These are phyloP conservation scores for Podila clonocystis DNA, from an alignment of 192 early-diverging fungal genomes.

Conservation along the genomic window DNA sequence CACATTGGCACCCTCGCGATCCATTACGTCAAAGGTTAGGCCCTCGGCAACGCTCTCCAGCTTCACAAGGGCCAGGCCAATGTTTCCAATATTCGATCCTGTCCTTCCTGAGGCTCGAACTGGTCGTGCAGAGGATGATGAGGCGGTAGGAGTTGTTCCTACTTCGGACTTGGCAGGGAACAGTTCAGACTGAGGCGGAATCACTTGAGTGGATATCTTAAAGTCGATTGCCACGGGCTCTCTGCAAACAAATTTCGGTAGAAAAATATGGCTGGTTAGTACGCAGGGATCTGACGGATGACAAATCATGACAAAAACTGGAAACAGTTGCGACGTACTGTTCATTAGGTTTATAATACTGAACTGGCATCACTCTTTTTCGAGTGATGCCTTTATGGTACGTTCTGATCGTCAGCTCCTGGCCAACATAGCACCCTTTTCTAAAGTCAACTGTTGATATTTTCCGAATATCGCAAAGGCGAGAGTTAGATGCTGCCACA, in stretches of 20 bases:
- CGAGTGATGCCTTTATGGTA: constrained; percentile 94
- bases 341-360: constrained; percentile 62
- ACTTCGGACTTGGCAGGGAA: constrained; percentile 21
- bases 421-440: constrained; percentile 99
- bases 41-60: constrained; percentile 72
- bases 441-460: constrained; percentile 83
- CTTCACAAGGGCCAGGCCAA: constrained; percentile 89
- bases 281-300: constrained; percentile 17
- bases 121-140: constrained; percentile 41
- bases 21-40: constrained; percentile 40
- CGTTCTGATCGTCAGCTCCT: constrained; percentile 97
- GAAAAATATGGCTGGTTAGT: constrained; percentile 5
- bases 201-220: constrained; percentile 22
- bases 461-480: constrained; percentile 4
- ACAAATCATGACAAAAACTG: neutral
- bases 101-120: constrained; percentile 70
- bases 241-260: constrained; percentile 35
- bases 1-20: constrained; percentile 37
- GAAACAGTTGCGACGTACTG: constrained; percentile 36
- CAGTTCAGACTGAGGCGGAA: constrained; percentile 39
- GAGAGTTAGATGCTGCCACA: neutral
- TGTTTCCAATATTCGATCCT: constrained; percentile 74
- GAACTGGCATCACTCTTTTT: constrained; percentile 90
- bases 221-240: constrained; percentile 46
- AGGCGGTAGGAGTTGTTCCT: constrained; percentile 14